A percentile compares a stretch with the other conserved stretches of the same genome.
phyloP scores from a whole-genome alignment of 2,329 filamentous ascomycete species.

The Samsoniella hepiali region DNA sequence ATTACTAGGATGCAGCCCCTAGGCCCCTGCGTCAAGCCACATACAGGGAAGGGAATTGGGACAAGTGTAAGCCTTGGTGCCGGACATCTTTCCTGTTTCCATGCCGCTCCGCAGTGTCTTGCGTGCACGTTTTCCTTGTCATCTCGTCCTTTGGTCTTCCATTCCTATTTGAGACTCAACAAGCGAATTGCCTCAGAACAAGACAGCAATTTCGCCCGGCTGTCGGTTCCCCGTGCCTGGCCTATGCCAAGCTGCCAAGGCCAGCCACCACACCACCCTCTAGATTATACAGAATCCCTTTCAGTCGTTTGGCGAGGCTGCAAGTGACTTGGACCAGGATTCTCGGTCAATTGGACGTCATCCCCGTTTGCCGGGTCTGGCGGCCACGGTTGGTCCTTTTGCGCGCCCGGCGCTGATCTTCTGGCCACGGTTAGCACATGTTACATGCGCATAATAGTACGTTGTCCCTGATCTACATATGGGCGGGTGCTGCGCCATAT shows the following conservation, averaged over 20 bases:
- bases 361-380: neutral
- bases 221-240: too few species aligned
- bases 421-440: neutral
- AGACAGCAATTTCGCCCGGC: too few species aligned
- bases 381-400: slow-evolving; percentile 2
- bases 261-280: too few species aligned
- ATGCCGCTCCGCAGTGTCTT: neutral
- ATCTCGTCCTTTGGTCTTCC: neutral
- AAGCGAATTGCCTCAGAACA: too few species aligned
- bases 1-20: slow-evolving; percentile 5
- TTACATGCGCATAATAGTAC: neutral
- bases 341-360: neutral
- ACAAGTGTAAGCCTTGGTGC: neutral
- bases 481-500: neutral
- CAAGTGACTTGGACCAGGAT: neutral
- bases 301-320: neutral
- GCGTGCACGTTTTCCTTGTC: neutral
- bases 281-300: neutral
- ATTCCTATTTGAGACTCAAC: too few species aligned
- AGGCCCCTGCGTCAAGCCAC: slow-evolving; percentile 16
- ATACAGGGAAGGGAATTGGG: neutral
- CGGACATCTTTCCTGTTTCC: neutral
- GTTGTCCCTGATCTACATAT: slow-evolving; percentile 1
- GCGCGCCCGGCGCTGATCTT: neutral
- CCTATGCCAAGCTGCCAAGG: too few species aligned